A percentile compares a stretch with the other conserved stretches of the same genome.
phyloP scores from a whole-genome alignment of 257 asterid genomes.

The Fraxinus quadrangulata region DNA sequence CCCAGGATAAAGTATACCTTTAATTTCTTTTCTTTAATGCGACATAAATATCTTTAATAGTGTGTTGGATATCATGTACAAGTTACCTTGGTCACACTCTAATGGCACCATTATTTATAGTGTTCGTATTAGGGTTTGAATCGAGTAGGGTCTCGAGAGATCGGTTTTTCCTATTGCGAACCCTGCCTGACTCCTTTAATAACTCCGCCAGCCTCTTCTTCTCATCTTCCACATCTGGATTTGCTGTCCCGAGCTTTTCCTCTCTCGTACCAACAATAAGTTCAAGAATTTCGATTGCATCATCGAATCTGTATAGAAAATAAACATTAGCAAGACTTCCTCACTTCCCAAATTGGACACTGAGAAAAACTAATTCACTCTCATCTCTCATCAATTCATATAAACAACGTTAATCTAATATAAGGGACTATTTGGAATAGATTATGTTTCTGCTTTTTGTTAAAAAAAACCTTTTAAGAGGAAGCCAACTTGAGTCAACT shows the following conservation, averaged over 20 bases:
- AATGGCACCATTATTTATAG: constrained; percentile 46
- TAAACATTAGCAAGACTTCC: neutral
- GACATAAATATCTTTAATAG: constrained; percentile 34
- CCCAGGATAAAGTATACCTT: constrained; percentile 42
- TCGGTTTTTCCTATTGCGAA: constrained; percentile 67
- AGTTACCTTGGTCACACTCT: constrained; percentile 49
- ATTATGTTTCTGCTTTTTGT: neutral
- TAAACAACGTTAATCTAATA: neutral
- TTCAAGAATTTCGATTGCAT: constrained; percentile 82
- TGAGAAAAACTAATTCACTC: neutral
- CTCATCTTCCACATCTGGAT: constrained; percentile 91
- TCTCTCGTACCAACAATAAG: constrained; percentile 84
- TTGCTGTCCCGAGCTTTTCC: constrained; percentile 97
- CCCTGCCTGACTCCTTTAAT: constrained; percentile 79
- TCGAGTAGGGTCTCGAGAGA: constrained; percentile 78
- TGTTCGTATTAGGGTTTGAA: constrained; percentile 51
- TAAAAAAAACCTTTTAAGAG: too few species aligned
- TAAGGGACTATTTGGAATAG: neutral
- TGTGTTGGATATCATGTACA: constrained; percentile 43
- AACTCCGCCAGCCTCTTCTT: constrained; percentile 86
- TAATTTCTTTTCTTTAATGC: constrained; percentile 31
- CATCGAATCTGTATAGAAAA: constrained; percentile 63
- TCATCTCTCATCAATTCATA: neutral
- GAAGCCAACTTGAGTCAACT: too few species aligned
- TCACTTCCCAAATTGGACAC: neutral